Conservation (phyloP, 257 asterid species). For the Capsicum rhomboideum region DNA sequence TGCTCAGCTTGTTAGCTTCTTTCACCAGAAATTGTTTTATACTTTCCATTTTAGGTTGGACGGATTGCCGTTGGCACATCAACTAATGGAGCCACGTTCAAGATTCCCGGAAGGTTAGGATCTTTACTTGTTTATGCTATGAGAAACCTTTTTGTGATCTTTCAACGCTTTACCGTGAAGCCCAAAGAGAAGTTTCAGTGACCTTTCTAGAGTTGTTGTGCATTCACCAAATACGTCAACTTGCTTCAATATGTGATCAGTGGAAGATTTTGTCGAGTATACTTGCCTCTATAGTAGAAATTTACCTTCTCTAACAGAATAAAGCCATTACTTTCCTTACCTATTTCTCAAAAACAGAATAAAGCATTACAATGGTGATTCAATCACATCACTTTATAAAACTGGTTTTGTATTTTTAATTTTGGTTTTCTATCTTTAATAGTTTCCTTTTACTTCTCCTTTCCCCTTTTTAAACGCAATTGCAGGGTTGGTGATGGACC, state of each 20-base stretch:
- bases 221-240: not conserved
- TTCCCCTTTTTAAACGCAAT: not conserved
- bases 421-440: not conserved
- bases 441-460: not conserved
- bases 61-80: conserved; percentile 86
- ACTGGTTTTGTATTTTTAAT: not conserved
- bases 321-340: not conserved
- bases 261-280: not conserved
- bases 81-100: conserved; percentile 92
- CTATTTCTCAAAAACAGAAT: not conserved
- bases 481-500: conserved; percentile 96
- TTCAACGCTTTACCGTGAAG: not conserved
- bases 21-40: not conserved
- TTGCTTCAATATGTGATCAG: not conserved
- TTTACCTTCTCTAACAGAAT: not conserved
- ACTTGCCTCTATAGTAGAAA: not conserved
- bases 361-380: not conserved
- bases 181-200: not conserved
- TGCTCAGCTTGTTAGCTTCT: not conserved
- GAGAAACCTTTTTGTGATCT: not conserved
- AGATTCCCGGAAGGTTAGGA: conserved; percentile 90
- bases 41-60: conserved; percentile 46
- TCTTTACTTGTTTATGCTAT: not conserved
- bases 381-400: not conserved
- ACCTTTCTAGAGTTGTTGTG: not conserved